Evolutionary conservation across 441 rosid genomes (phyloP), one percentile per base, ranked within the genome.

Genomic region (Breynia disticha): DNA sequence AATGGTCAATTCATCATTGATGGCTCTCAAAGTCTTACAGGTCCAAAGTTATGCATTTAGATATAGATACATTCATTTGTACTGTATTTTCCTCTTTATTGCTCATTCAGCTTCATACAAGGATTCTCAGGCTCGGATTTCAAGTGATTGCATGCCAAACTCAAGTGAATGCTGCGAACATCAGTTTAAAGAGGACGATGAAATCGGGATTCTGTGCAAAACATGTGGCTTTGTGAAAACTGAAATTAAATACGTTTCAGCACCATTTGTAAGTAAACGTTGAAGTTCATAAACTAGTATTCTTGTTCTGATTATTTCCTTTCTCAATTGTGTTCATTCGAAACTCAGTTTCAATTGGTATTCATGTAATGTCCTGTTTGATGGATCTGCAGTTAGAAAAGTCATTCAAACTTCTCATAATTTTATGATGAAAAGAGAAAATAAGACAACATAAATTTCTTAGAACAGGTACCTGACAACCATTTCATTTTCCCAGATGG

Each of bases 221-320:
- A 50, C 75, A 52, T 88, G 98, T 51, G 91, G 95, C 52, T 67
- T 68, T 46, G 83, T 86, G 46, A 73, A 62, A 70, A 83, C 81
- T 47, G 98, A 91, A 83, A 79, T 81, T 21, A 79, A 70, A 77
- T 70, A 86, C 61, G 71, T 88, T 18, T 68, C 91, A 21, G 79
- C 95, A 19, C 83, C 84, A 50, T 79, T 91, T 68, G 98, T 91
- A 82, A 91, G 95, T 81, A 63, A 75, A 57, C 54, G 58, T 55
- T 35, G 4, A 59, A 32, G 51, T 49, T 39, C 46, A 21, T 41
- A 14, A 19, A 65, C 52, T 6, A 38, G 19, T 16, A 13, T 22
- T 43, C 37, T 44, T 17, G 22, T 16, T 46, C 16, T 14, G 2
- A 13, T 38, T 22, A n/a, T 14, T 32, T 11, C 55, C 32, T 35